Conservation (phyloP, 1,139 yeast species). For the Suhomyces coccinellae region DNA sequence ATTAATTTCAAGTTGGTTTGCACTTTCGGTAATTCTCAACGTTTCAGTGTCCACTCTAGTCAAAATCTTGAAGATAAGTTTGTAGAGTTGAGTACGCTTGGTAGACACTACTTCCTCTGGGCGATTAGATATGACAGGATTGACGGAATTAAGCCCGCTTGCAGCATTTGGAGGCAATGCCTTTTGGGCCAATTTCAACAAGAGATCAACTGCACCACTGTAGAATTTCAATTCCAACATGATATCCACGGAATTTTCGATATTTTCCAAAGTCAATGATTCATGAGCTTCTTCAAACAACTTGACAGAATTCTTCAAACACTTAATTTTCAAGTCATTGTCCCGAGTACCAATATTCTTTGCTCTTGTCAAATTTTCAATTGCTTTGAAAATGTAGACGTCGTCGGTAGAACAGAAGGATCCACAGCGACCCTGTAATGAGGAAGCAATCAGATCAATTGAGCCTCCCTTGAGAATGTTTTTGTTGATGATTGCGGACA, state of each 20-base stretch:
- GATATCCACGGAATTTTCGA: slow-evolving; percentile 76
- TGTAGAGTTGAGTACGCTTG: slow-evolving; percentile 45
- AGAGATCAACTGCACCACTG: slow-evolving; percentile 84
- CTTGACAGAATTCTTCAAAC: slow-evolving; percentile 71
- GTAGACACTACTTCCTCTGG: slow-evolving; percentile 35
- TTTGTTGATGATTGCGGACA: slow-evolving; percentile 85
- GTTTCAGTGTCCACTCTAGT: slow-evolving; percentile 72
- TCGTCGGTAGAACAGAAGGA: slow-evolving; percentile 94
- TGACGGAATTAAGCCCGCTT: slow-evolving; percentile 2
- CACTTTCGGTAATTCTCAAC: slow-evolving; percentile 47
- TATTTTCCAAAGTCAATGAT: slow-evolving; percentile 72
- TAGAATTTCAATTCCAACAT: slow-evolving; percentile 77
- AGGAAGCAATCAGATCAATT: slow-evolving; percentile 84
- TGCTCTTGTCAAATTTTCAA: slow-evolving; percentile 87
- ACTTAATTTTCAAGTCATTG: slow-evolving; percentile 65
- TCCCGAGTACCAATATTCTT: slow-evolving; percentile 72
- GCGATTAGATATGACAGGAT: slow-evolving; percentile 1
- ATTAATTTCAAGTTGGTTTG: slow-evolving; percentile 46
- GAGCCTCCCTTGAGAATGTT: slow-evolving; percentile 91
- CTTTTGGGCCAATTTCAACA: slow-evolving; percentile 72
- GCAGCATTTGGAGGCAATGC: slow-evolving; percentile 19
- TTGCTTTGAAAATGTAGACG: slow-evolving; percentile 89
- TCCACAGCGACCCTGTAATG: slow-evolving; percentile 90
- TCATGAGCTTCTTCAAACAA: slow-evolving; percentile 81
- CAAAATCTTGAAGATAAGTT: slow-evolving; percentile 70